Evolutionary conservation across 202 grass and related monocot genomes (phyloP).

Genomic region (Elaeis oleifera): DNA sequence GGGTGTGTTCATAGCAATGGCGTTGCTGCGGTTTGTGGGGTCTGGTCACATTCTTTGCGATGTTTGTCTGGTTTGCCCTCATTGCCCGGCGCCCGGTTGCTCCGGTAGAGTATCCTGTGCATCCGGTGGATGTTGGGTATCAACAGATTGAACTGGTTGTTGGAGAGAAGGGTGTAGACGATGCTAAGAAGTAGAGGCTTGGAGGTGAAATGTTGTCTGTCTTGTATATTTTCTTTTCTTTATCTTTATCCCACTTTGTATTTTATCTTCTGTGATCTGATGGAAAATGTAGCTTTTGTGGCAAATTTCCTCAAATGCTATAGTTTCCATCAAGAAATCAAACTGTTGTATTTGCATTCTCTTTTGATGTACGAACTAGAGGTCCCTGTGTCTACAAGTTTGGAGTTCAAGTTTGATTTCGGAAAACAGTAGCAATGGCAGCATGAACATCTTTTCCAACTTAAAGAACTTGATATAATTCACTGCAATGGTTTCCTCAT

Average conservation of each 20-base stretch:
- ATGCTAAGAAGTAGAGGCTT: conserved; percentile 26
- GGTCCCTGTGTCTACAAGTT: too few relatives aligned
- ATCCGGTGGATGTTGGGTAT: conserved; percentile 39
- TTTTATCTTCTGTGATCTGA: conserved; percentile 11
- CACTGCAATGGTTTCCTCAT: too few relatives aligned
- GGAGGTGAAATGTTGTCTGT: neutral
- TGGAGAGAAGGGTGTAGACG: conserved; percentile 28
- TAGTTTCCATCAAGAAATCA: conserved; percentile 37
- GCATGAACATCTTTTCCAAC: too few relatives aligned
- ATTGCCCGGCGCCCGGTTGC: conserved; percentile 42
- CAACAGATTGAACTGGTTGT: conserved; percentile 60
- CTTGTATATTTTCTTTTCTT: conserved; percentile 1
- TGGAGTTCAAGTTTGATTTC: too few relatives aligned
- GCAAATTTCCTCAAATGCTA: conserved; percentile 44
- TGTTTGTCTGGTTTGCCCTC: conserved; percentile 54
- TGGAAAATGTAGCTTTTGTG: conserved; percentile 75
- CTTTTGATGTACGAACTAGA: too few relatives aligned
- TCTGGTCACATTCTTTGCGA: conserved; percentile 46
- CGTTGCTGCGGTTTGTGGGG: conserved; percentile 63
- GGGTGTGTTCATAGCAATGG: conserved; percentile 38
- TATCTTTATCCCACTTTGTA: neutral
- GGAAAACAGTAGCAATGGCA: too few relatives aligned
- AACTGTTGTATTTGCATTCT: conserved; percentile 1
- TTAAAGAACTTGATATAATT: too few relatives aligned
- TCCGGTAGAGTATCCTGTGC: conserved; percentile 61